Base-by-base conservation (phyloP, 805 yeast species). In the Hanseniaspora meyeri region DNA sequence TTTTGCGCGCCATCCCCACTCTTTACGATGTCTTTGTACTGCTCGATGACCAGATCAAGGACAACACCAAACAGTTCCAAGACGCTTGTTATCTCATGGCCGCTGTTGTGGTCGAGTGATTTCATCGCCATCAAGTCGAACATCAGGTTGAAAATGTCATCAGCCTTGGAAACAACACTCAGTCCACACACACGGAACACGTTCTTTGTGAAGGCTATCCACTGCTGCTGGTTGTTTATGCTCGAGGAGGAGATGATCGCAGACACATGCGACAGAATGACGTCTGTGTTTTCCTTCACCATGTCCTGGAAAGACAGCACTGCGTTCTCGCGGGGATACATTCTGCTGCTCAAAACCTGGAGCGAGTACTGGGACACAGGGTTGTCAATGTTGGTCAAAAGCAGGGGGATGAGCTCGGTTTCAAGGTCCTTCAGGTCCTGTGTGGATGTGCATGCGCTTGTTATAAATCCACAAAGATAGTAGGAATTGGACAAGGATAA, bases 81-180 rank as follows among this genome's bases (percentile, higher is more conserved):
- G 4, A 51, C 8, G 8, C 39, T 45, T 9, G 27, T 20, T 10
- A 43, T 19, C 24, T 17, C 45, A 7, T 16, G 9, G 10, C 31
- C 32, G 2, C 19, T 16, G 27, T 24, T 24, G 27, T 24, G 27
- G 27, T 24, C 27, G 3, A 20, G 24, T 7, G 49, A 43, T 7
- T 31, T n/a, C 27, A 43, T 27, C 7, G 55, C 55, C 31, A 51
- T 8, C 31, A 45, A 16, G 14, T 51, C 31, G 43, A 51, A 51
- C 55, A 51, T 45, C 31, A 45, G 37, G 32, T 45, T 51, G 39
- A 51, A 29, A 3, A 51, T 45, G 37, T 51, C 55, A 16, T 38
- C 42, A 0, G 55, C 49, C 14, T 51, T 51, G 10, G 29, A 32
- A n/a, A 51, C 55, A 24, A 51, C 11, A n/a, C 45, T 49, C 4